A percentile compares a stretch with the other conserved stretches of the same genome.
Conservation (phyloP, 2,329 filamentous ascomycete genomes). For the Fusarium pilosicola region DNA sequence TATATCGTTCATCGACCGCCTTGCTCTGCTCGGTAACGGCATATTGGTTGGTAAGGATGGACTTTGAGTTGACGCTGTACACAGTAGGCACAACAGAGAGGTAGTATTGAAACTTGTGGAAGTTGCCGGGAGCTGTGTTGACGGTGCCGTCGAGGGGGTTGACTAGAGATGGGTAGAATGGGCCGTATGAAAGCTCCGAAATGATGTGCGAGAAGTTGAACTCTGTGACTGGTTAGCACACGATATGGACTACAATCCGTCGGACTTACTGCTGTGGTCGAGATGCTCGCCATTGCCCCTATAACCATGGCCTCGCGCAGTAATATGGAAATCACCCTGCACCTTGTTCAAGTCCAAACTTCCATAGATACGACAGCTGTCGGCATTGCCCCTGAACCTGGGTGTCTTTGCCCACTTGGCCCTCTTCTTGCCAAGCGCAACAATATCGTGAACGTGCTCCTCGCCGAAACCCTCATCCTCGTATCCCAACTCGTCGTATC, state of each 20-base stretch:
- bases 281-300: constrained; percentile 80
- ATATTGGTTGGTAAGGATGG: constrained; percentile 95
- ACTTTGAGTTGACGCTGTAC: constrained; percentile 76
- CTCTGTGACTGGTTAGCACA: constrained; percentile 58
- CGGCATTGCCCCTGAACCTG: constrained; percentile 64
- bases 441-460: constrained; percentile 91
- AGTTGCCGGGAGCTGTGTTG: constrained; percentile 77
- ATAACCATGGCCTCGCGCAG: constrained; percentile 95
- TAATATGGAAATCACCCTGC: constrained; percentile 98
- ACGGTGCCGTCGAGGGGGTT: constrained; percentile 96
- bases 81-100: constrained; percentile 93
- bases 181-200: constrained; percentile 94
- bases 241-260: neutral
- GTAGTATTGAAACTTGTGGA: constrained; percentile 99
- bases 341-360: constrained; percentile 95
- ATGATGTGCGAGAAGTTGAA: constrained; percentile 99
- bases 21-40: constrained; percentile 91
- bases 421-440: constrained; percentile 72
- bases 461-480: constrained; percentile 77
- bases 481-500: constrained; percentile 57
- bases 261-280: constrained; percentile 77
- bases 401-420: constrained; percentile 82
- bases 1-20: constrained; percentile 71
- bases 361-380: constrained; percentile 90
- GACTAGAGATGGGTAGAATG: constrained; percentile 92